These are phyloP conservation scores for Malus hybrid DNA, from an alignment of 331 rosid species.

Conservation along the genomic window DNA sequence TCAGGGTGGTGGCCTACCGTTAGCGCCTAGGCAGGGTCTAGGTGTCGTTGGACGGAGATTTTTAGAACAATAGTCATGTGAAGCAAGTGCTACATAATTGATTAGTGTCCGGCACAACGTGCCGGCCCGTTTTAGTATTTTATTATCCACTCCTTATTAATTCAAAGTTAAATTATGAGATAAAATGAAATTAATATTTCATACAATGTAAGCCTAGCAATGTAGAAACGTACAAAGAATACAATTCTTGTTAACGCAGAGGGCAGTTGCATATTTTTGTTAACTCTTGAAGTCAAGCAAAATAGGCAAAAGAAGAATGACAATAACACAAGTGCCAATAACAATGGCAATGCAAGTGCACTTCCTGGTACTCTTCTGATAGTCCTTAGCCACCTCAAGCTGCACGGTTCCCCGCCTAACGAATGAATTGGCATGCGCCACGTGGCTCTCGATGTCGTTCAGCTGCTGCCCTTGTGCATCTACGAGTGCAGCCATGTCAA, in stretches of 20 bases:
- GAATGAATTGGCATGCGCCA: not conserved
- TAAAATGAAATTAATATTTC: not conserved
- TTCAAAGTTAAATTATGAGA: no score
- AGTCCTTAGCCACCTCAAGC: not conserved
- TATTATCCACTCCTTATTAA: no score
- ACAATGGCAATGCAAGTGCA: constrained; percentile 1
- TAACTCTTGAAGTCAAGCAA: not conserved
- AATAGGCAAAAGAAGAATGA: constrained; percentile 3
- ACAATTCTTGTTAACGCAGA: not conserved
- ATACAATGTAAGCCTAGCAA: not conserved
- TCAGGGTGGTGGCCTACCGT: fast-evolving
- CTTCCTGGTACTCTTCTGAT: constrained; percentile 4
- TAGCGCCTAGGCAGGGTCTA: no score
- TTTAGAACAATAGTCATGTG: no score
- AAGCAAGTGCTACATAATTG: no score
- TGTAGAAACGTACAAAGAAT: not conserved
- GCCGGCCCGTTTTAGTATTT: no score
- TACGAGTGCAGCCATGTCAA: constrained; percentile 9
- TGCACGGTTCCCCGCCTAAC: not conserved
- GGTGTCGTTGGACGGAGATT: no score
- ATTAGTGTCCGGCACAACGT: no score
- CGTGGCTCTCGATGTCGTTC: constrained; percentile 5
- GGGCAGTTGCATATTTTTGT: not conserved
- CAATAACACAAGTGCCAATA: not conserved
- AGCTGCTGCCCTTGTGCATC: constrained; percentile 13